Base-by-base conservation (phyloP, 805 yeast species). In the Saccharomycopsis microspora region DNA sequence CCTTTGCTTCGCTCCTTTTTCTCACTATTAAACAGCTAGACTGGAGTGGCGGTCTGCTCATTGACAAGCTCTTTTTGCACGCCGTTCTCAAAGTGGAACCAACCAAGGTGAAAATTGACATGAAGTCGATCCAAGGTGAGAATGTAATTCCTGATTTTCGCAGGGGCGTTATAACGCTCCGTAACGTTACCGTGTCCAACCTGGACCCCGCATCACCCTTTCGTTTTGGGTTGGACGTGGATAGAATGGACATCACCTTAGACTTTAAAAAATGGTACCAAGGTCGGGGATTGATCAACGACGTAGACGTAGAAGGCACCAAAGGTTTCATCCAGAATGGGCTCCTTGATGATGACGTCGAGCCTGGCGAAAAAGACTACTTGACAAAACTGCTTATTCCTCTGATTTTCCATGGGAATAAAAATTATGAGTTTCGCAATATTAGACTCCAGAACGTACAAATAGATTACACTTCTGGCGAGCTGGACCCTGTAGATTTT, bases 181-280 rank as follows among this genome's bases (percentile, higher is more conserved):
- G 44, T 27, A 47, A 50, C 36, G 29, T 52, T 4, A 39, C 10
- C n/a, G 29, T 50, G 6, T 31, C 33, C 8, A 41, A 28, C 11
- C 10, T 34, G 36, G 10, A 8, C 36, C 36, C 8, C 2, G 36
- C n/a, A 8, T 31, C 42, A 5, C 40, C 42, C 28, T 31, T 39
- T 3, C 81, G 82, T 58, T 82, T 85, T 60, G 93, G 86, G 58
- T 63, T 93, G 38, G 78, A 83, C 1, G 77, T 90, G 27, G 95
- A 89, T 50, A 82, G 82, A 51, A 76, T 89, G 9, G 82, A 82
- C 50, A 72, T 93, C 10, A 81, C 94, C 1, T 66, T 90, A 19
- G 83, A 94, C 6, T 76, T 93, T 57, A 69, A 73, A 47, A 85
- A 87, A 58, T 90, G 97, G 96, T 69, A 90, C 50, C 74, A 82